These are phyloP conservation scores for Serpula lacrymans DNA, from an alignment of 768 basidiomycete species.

Conservation along the genomic window DNA sequence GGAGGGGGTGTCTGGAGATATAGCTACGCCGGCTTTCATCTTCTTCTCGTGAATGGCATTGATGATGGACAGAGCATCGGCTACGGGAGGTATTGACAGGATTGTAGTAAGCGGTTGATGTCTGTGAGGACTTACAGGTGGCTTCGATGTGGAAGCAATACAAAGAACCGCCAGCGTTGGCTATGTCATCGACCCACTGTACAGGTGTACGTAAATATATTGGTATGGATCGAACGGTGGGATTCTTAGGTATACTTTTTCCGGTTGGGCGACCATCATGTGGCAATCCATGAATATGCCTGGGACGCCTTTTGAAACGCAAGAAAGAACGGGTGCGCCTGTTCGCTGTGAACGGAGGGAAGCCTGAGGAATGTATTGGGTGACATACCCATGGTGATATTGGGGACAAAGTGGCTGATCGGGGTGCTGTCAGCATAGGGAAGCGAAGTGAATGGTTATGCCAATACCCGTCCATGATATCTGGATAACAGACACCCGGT, in stretches of 20 bases:
- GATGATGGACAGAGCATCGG: constrained; percentile 74
- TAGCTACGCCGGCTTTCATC: constrained; percentile 95
- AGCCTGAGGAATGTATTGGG: constrained; percentile 10
- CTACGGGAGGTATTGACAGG: constrained; percentile 29
- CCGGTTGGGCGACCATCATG: constrained; percentile 98
- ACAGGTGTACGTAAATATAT: not conserved
- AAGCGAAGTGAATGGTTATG: constrained; percentile 6
- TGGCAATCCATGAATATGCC: constrained; percentile 99
- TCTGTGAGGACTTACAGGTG: constrained; percentile 70
- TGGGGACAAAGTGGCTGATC: constrained; percentile 92
- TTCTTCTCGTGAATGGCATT: constrained; percentile 71
- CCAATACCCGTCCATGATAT: constrained; percentile 94
- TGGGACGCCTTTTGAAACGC: constrained; percentile 82
- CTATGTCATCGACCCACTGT: constrained; percentile 96
- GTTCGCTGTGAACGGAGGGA: constrained; percentile 12
- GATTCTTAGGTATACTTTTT: constrained; percentile 51
- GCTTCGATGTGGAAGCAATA: constrained; percentile 99
- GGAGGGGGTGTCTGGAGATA: constrained; percentile 93
- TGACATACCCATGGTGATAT: constrained; percentile 95
- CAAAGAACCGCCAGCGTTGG: constrained; percentile 89
- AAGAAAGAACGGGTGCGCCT: constrained; percentile 88
- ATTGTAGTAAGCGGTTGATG: too few species aligned
- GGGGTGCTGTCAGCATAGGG: constrained; percentile 5
- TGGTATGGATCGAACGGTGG: not conserved
- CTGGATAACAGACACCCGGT: constrained; percentile 46